These are phyloP conservation scores for Orbilia javanica DNA, from an alignment of 2,329 filamentous ascomycete species.

Conservation along the genomic window DNA sequence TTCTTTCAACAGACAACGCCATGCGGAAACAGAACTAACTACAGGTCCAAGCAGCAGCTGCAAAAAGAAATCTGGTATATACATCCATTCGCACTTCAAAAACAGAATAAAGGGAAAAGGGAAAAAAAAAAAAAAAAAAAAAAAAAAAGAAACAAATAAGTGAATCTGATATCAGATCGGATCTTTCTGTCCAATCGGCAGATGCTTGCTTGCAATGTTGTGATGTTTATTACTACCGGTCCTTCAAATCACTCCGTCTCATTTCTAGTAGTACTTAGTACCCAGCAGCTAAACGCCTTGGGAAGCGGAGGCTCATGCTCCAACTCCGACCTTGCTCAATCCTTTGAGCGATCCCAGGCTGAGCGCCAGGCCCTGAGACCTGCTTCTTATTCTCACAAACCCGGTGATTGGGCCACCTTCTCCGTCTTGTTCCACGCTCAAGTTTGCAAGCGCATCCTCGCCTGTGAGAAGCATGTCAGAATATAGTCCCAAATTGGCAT, in stretches of 20 bases:
- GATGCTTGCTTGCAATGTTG: constrained; percentile 4
- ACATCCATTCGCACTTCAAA: constrained; percentile 51
- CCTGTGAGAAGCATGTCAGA: constrained; percentile 70
- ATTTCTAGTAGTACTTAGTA: neutral
- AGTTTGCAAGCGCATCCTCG: constrained; percentile 95
- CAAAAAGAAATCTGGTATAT: constrained; percentile 45
- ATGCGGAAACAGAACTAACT: constrained; percentile 26
- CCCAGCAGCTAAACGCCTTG: neutral
- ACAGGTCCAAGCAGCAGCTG: constrained; percentile 19
- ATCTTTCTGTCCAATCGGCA: constrained; percentile 13
- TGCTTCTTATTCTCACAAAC: constrained; percentile 96
- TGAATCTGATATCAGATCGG: constrained; percentile 10
- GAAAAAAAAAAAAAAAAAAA: no score
- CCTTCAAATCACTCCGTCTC: neutral
- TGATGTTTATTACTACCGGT: neutral
- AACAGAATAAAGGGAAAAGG: neutral
- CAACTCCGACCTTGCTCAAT: constrained; percentile 77
- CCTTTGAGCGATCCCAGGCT: constrained; percentile 96
- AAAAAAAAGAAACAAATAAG: no score
- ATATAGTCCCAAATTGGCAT: neutral
- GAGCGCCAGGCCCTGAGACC: constrained; percentile 92
- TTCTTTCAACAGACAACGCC: constrained; percentile 51
- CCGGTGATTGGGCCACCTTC: constrained; percentile 95
- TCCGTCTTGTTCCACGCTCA: constrained; percentile 98
- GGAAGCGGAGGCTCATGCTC: constrained; percentile 30